Base-by-base conservation (phyloP, 768 basidiomycete species). In the Coprinellus micaceus region DNA sequence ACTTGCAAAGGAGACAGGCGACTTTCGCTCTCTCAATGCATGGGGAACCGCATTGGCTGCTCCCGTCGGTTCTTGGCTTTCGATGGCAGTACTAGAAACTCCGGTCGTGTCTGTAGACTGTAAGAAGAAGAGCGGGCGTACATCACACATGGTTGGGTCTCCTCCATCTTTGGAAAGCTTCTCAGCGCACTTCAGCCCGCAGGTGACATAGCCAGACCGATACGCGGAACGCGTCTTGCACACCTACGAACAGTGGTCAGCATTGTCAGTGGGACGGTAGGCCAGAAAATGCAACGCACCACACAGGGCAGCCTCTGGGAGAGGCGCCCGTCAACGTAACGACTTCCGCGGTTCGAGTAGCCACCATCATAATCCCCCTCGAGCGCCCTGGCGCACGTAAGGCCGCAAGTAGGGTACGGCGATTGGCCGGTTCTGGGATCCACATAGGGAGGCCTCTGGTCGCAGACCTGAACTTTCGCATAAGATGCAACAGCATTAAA, bases 1-100 rank as follows among this genome's bases (percentile, higher is more conserved):
- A 63, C 43, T 66, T 68, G 56, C 69, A 70, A 12, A 67, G 41
- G 21, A 70, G 52, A 52, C 69, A 70, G 0, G 69, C 66, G 2
- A 62, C 1, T 40, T 64, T 68, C 1, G 69, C 69, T 2, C 51
- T 64, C 15, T 64, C 60, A 4, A 40, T 40, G 51, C 69, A 70
- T 1, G 51, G 52, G 12, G 59, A 33, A 21, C 69, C 61, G 30
- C 69, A 70, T 54, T 70, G 69, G 26, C 59, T 58, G 17, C 64
- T 53, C 28, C 65, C 64, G 3, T 49, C 26, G 2, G 54, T 26
- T 47, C 64, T 68, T 17, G 65, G 65, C 19, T 56, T 60, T 28
- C 65, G 63, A 59, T 70, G 67, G 26, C 69, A 70, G 45, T 68
- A 68, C 69, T 70, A 17, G 25, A 44, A 44, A 40, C 36, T 33